Evolutionary conservation across 148 eudicot species (phyloP), one percentile per base, ranked within the genome.

Genomic region (Salicornia ramosissima): DNA sequence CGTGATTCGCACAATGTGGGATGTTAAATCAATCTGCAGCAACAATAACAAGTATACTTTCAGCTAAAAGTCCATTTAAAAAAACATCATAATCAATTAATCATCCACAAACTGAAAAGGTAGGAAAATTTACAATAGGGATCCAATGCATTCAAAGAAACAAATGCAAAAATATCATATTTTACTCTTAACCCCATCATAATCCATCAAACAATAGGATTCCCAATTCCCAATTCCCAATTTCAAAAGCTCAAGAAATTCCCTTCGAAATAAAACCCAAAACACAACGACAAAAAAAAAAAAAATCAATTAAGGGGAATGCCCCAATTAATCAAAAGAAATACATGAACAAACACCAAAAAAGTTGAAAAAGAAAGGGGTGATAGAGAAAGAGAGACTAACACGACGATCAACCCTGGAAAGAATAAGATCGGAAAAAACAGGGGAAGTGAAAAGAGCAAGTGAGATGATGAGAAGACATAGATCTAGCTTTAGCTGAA

Each of bases 391-490:
- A 46, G 66, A 47, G 66, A 75, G 34, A 81, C 84, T 40, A 77
- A 93, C 98, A 77, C 84, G 83, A 62, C 98, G 97, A 75, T 93
- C 97, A 67, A 90, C 83, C 72, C 79, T 90, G 78, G 89, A 80
- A 68, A 93, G 72, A 71, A 88, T 78, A n/a, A 90, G 94, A 88
- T 90, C 98, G 82, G 98, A 86, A 22, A 68, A 55, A 46, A 70
- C 87, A 54, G 77, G 79, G 2, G 89, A 70, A 28, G 64, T 76
- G 24, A 83, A 65, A 25, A 83, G 51, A 55, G 83, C 73, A 47
- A 81, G 26, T 30, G 78, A 31, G 50, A 68, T 7, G 55, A 69
- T n/a, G 74, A 69, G 16, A 59, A 40, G 53, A 54, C 75, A 65
- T 12, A 82, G 80, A 80, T 79, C 78, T 65, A 78, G 65, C 28